Conservation (phyloP, 2,329 filamentous ascomycete genomes). For the Verticillium zaregamsianum region DNA sequence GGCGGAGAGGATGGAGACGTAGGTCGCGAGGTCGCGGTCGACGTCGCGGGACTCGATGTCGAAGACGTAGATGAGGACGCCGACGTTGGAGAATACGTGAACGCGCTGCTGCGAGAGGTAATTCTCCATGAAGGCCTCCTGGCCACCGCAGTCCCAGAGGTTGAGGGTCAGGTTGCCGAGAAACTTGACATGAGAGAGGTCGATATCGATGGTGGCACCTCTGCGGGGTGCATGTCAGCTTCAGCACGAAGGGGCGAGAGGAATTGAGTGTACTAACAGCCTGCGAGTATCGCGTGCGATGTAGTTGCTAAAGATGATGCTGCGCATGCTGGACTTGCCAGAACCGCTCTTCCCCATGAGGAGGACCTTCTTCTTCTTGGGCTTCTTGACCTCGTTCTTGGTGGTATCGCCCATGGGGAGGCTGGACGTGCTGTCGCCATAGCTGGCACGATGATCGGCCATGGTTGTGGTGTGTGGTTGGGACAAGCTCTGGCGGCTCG, state of each 20-base stretch:
- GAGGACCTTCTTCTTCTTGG: constrained; percentile 82
- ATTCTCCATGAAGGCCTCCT: constrained; percentile 98
- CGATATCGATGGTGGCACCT: constrained; percentile 95
- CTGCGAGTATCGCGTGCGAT: constrained; percentile 92
- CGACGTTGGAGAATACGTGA: constrained; percentile 95
- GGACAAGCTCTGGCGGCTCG: not conserved
- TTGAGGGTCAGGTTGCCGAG: constrained; percentile 96
- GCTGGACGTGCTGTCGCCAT: constrained; percentile 1
- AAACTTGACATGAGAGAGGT: constrained; percentile 98
- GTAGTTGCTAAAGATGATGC: constrained; percentile 99
- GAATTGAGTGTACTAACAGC: constrained; percentile 43
- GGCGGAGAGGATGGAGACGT: constrained; percentile 84
- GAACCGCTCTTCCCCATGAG: constrained; percentile 96
- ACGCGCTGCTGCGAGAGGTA: constrained; percentile 93
- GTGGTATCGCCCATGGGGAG: not conserved
- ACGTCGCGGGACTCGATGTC: constrained; percentile 96
- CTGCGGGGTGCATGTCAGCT: constrained; percentile 23
- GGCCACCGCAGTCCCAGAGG: constrained; percentile 97
- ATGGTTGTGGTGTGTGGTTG: not conserved
- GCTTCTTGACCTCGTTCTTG: constrained; percentile 53
- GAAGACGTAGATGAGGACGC: constrained; percentile 98
- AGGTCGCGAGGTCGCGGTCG: constrained; percentile 87
- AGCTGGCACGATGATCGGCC: constrained; percentile 2
- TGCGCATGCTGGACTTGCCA: constrained; percentile 96
- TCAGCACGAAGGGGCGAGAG: not conserved